Conservation (phyloP, 257 asterid species). For the Scutellaria minor region DNA sequence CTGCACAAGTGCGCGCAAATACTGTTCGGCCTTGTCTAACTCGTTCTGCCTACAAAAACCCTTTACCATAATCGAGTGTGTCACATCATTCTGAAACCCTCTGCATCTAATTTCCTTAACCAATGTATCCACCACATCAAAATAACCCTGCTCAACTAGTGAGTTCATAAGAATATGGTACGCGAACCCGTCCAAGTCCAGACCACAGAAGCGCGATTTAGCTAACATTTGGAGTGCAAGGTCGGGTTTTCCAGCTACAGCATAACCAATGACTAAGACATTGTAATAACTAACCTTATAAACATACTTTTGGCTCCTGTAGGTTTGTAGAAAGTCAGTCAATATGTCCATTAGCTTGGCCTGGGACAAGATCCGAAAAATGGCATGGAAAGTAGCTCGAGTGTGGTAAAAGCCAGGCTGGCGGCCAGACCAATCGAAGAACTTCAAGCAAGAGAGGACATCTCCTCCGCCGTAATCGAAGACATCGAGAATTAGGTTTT, state of each 20-base stretch:
- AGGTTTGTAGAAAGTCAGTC: constrained; percentile 54
- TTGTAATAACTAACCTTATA: constrained; percentile 44
- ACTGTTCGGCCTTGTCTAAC: constrained; percentile 62
- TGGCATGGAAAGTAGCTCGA: constrained; percentile 60
- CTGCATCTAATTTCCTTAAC: constrained; percentile 54
- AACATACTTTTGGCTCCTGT: constrained; percentile 38
- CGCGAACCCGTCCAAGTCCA: constrained; percentile 62
- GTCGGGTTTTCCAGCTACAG: constrained; percentile 74
- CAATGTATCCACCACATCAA: constrained; percentile 56
- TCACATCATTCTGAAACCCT: constrained; percentile 52
- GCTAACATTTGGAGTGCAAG: constrained; percentile 74
- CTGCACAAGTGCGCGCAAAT: constrained; percentile 47
- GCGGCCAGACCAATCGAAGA: constrained; percentile 93
- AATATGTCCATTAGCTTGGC: constrained; percentile 56
- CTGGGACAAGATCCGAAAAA: constrained; percentile 61
- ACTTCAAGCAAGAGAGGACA: constrained; percentile 69
- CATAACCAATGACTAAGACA: constrained; percentile 74
- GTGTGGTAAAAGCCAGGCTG: constrained; percentile 78
- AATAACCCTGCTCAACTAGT: constrained; percentile 64
- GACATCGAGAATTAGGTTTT: constrained; percentile 58
- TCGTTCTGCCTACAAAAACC: constrained; percentile 58
- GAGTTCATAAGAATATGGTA: constrained; percentile 78
- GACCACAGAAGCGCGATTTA: constrained; percentile 77
- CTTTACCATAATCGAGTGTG: constrained; percentile 71
- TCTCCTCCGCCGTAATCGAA: constrained; percentile 58